Evolutionary conservation across 345 rosid species (phyloP).

Genomic region (Microthlaspi erraticum): DNA sequence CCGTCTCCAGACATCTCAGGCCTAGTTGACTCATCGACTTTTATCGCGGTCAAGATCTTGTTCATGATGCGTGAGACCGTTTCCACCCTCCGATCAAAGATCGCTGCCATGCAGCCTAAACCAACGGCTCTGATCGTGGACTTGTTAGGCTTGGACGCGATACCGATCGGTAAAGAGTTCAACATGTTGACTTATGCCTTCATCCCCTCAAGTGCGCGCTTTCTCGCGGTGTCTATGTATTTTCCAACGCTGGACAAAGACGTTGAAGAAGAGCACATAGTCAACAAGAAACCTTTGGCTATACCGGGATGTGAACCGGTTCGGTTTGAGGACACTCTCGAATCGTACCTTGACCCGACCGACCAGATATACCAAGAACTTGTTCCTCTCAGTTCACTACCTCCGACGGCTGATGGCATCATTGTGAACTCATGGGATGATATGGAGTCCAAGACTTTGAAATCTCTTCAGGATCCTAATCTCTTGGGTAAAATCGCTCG

Average conservation of each 20-base stretch:
- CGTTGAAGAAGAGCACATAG: constrained; percentile 33
- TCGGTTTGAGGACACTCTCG: constrained; percentile 50
- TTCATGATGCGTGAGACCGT: constrained; percentile 46
- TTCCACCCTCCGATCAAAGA: constrained; percentile 46
- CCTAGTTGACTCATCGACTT: constrained; percentile 24
- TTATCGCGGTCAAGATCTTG: constrained; percentile 19
- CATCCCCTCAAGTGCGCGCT: constrained; percentile 51
- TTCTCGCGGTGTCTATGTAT: constrained; percentile 28
- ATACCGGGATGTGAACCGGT: constrained; percentile 57
- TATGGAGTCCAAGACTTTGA: constrained; percentile 27
- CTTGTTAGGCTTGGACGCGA: constrained; percentile 48
- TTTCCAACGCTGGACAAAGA: constrained; percentile 30
- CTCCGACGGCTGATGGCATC: constrained; percentile 24
- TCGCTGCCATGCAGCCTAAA: constrained; percentile 39
- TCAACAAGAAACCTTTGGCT: constrained; percentile 36
- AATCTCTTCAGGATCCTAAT: constrained; percentile 13
- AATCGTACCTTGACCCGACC: constrained; percentile 39
- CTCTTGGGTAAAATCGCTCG: constrained; percentile 20
- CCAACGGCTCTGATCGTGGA: constrained; percentile 54
- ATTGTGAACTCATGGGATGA: constrained; percentile 32
- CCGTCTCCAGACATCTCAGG: constrained; percentile 48
- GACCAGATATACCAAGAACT: constrained; percentile 21
- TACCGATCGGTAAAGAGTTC: constrained; percentile 49
- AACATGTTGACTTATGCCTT: constrained; percentile 50
- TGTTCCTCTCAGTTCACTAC: constrained; percentile 9